phyloP scores from a whole-genome alignment of 352 stramenopile genomes.

The Phytopythium vexans region DNA sequence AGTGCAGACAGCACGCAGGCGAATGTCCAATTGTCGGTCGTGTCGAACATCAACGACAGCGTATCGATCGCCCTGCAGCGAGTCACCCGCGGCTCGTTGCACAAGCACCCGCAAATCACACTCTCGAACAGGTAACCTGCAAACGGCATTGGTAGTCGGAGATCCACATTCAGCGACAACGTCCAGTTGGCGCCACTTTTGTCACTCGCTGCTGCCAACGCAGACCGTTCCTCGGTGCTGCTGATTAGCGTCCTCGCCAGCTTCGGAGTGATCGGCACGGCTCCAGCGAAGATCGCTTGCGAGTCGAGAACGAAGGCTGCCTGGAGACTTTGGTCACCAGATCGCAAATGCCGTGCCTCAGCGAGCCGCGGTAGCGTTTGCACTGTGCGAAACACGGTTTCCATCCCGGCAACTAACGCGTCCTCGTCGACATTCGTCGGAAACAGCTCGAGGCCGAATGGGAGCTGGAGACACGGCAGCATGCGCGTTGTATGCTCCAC shows the following conservation, averaged over 20 bases:
- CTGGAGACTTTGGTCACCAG: background rate
- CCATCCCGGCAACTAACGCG: background rate
- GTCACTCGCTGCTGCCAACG: no score
- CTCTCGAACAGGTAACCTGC: background rate
- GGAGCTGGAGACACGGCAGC: background rate
- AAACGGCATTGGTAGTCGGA: background rate
- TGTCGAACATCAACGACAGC: constrained; percentile 3
- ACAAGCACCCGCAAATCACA: background rate
- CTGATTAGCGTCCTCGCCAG: background rate
- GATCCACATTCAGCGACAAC: constrained; percentile 1
- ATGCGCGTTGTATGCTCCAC: background rate
- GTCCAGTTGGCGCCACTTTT: background rate
- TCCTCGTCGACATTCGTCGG: background rate
- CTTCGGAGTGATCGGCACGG: background rate
- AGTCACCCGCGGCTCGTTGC: no score
- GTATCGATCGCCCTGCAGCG: background rate
- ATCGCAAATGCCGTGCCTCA: no score
- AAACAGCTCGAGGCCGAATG: constrained; percentile 3
- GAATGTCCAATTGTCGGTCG: background rate
- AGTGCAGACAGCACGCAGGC: background rate
- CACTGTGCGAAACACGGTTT: background rate
- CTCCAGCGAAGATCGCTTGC: background rate
- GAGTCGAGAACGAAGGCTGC: background rate
- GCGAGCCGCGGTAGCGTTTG: background rate
- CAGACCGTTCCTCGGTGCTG: background rate